Evolutionary conservation across 2,329 filamentous ascomycete species (phyloP).

Genomic region (Cadophora gregata): DNA sequence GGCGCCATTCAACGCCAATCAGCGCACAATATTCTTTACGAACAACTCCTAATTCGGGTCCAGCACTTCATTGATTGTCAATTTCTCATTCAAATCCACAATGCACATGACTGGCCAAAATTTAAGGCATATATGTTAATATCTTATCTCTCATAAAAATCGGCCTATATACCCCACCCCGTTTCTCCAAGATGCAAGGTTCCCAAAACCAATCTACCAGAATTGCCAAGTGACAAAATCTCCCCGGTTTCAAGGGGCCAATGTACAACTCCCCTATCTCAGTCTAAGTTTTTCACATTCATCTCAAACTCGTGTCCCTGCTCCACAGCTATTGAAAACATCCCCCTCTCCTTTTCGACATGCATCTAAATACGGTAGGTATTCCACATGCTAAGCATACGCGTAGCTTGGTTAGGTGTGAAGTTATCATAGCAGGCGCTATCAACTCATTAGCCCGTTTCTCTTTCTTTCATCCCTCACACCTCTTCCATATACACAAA

Average conservation of each 20-base stretch:
- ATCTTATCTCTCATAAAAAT: constrained; percentile 2
- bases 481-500: too few species aligned
- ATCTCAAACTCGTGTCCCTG: background rate
- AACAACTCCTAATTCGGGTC: too few species aligned
- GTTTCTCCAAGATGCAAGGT: background rate
- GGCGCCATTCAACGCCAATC: too few species aligned
- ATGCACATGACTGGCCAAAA: background rate
- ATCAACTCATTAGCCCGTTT: too few species aligned
- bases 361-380: constrained; percentile 28
- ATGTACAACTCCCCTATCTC: background rate
- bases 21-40: too few species aligned
- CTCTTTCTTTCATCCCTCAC: background rate
- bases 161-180: background rate
- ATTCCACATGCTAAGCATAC: constrained; percentile 32
- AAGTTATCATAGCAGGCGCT: constrained; percentile 52
- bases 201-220: background rate
- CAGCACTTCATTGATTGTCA: background rate
- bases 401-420: constrained; percentile 32
- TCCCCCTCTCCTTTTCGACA: background rate
- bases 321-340: background rate
- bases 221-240: constrained; percentile 8
- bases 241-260: constrained; percentile 2
- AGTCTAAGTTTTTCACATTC: background rate
- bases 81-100: background rate
- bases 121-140: background rate